Conservation (phyloP, 768 basidiomycete species). For the Neoboletus subvelutipes region DNA sequence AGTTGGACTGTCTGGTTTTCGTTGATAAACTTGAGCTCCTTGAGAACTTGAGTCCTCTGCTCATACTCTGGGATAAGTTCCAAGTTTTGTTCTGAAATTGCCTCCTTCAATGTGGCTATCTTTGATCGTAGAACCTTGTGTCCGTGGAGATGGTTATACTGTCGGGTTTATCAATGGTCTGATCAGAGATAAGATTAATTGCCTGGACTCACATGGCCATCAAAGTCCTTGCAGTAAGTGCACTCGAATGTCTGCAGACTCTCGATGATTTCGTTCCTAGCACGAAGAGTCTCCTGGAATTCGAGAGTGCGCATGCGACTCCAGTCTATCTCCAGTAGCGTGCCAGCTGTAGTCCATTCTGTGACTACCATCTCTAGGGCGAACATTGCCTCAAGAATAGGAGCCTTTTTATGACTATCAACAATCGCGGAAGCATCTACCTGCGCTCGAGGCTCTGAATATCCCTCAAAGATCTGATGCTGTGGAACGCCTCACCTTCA, state of each 20-base stretch:
- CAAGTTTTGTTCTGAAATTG: conserved; percentile 94
- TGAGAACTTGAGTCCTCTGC: conserved; percentile 86
- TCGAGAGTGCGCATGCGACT: conserved; percentile 77
- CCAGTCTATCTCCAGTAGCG: conserved; percentile 84
- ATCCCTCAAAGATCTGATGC: neutral
- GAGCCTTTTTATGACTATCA: conserved; percentile 59
- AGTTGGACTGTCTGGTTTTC: conserved; percentile 93
- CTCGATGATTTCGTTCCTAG: conserved; percentile 50
- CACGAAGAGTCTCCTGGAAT: conserved; percentile 80
- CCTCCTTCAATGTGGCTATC: conserved; percentile 75
- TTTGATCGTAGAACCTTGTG: conserved; percentile 72
- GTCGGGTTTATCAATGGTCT: conserved; percentile 10
- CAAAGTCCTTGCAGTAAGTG: conserved; percentile 63
- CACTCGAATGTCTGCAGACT: conserved; percentile 49
- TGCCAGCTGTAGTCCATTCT: conserved; percentile 52
- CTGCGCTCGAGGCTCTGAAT: conserved; percentile 38
- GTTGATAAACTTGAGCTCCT: conserved; percentile 91
- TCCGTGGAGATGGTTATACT: conserved; percentile 80
- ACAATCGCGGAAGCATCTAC: conserved; percentile 70
- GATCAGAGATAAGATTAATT: conserved; percentile 1
- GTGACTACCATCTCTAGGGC: conserved; percentile 49
- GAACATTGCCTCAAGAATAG: conserved; percentile 56
- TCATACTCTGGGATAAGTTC: conserved; percentile 98
- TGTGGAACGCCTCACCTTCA: conserved; percentile 76
- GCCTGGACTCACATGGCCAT: conserved; percentile 62